Evolutionary conservation across 768 basidiomycete genomes (phyloP), one percentile per base, ranked within the genome.

Genomic region (Boletus rubescentipes): DNA sequence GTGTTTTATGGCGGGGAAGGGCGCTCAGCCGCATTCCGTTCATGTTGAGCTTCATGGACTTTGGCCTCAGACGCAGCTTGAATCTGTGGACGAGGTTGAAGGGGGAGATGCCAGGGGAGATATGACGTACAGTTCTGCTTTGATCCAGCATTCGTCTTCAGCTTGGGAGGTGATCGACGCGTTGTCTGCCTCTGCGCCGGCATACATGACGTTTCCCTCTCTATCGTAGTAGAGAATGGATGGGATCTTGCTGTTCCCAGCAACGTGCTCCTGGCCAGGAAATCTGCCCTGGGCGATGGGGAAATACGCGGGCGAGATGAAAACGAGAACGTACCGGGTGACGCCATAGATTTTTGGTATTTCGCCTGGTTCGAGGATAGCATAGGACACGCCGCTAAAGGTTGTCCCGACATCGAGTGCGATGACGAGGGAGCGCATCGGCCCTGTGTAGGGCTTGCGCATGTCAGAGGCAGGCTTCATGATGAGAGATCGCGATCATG

Each of bases 331-430:
- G 26, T 57, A 89, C 89, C 89, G 77, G 53, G 89, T 91, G 49
- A 91, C 87, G 35, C 89, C 87, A 58, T 87, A 78, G 20, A 91
- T 91, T 66, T 89, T 87, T 5, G 89, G 89, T 15, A 91, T 80
- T 65, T 91, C 87, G 9, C 85, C 85, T 11, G 89, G 89, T 60
- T 90, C 87, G 32, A 91, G 81, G 54, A 91, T 87, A 2, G 89
- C 86, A 67, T 91, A 91, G 32, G 89, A 91, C 2, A 86, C 89
- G 15, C 89, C 89, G 62, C 86, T 87, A 64, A 91, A 91, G 0
- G 89, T 91, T 1, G 89, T 91, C 23, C 89, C 89, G 58, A 91
- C 81, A 63, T 91, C 89, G 68, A 91, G 81, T 6, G 89, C 89
- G 61, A 91, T 78, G 57, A 86, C 87, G 49, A 91, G 79, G 53